Conservation (phyloP, 495 filamentous ascomycete genomes). For the Hypoxylon perforatum region DNA sequence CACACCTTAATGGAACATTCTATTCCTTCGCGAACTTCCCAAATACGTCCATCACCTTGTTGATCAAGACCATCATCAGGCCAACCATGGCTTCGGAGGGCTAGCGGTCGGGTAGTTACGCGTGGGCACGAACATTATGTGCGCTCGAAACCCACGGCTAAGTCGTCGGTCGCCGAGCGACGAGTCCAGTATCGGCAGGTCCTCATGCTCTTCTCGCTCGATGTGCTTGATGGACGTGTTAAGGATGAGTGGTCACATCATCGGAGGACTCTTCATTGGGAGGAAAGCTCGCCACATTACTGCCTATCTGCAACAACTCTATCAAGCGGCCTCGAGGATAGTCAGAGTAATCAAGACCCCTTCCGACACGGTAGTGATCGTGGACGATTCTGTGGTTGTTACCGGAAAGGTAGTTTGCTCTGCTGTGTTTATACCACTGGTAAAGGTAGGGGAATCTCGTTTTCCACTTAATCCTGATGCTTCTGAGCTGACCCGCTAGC, state of each 20-base stretch:
- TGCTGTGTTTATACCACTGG: constrained; percentile 12
- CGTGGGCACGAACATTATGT: constrained; percentile 62
- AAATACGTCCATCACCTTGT: constrained; percentile 60
- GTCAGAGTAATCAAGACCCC: constrained; percentile 25
- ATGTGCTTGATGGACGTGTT: too few species aligned
- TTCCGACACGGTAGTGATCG: constrained; percentile 14
- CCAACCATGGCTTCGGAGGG: constrained; percentile 62
- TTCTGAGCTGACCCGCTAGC: too few species aligned
- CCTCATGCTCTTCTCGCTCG: not conserved
- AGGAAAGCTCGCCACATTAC: constrained; percentile 1
- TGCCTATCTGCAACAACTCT: constrained; percentile 26
- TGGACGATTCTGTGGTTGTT: constrained; percentile 24
- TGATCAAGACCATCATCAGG: constrained; percentile 61
- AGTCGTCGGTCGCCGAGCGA: not conserved
- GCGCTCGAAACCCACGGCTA: not conserved
- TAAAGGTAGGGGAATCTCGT: constrained; percentile 1
- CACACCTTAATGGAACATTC: too few species aligned
- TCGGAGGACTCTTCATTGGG: too few species aligned
- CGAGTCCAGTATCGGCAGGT: not conserved
- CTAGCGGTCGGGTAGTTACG: constrained; percentile 65
- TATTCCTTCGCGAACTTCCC: constrained; percentile 53
- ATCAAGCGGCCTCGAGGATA: constrained; percentile 11
- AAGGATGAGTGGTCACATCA: too few species aligned
- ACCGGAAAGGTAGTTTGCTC: constrained; percentile 4
- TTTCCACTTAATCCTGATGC: too few species aligned